phyloP scores from a whole-genome alignment of 2,329 filamentous ascomycete species.

The Colletotrichum sp. region DNA sequence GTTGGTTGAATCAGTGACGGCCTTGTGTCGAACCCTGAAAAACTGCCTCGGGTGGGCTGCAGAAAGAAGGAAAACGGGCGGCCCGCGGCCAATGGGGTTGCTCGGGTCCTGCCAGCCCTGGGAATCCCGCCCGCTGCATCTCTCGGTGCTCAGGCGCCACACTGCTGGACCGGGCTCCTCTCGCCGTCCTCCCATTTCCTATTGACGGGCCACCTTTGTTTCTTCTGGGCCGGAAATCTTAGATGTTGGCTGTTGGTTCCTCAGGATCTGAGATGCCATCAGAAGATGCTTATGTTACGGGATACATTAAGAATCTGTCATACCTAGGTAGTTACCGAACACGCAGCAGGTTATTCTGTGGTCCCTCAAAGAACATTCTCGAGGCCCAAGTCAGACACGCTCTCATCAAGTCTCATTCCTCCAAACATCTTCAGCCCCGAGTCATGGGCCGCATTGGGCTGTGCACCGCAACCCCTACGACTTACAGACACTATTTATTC shows the following conservation, averaged over 20 bases:
- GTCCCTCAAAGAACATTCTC: neutral
- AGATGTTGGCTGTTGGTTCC: neutral
- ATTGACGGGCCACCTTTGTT: neutral
- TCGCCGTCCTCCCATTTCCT: constrained; percentile 12
- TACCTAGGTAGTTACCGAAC: neutral
- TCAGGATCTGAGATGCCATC: neutral
- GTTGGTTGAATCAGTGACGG: neutral
- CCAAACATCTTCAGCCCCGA: neutral
- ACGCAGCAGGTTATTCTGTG: neutral
- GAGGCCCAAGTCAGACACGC: neutral
- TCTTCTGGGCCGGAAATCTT: neutral
- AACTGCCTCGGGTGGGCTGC: neutral
- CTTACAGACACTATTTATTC: neutral
- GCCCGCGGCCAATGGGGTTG: neutral
- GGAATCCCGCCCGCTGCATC: constrained; percentile 1
- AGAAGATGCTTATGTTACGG: neutral
- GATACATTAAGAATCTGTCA: neutral
- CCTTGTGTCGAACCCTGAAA: neutral
- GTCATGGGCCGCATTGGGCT: neutral
- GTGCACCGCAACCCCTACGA: neutral
- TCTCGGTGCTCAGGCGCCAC: constrained; percentile 10
- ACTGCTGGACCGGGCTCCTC: neutral
- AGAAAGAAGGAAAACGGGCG: neutral
- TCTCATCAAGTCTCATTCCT: neutral
- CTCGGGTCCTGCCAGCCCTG: neutral